phyloP scores from a whole-genome alignment of 2,329 filamentous ascomycete genomes.

The Sporothrix variecibatus region DNA sequence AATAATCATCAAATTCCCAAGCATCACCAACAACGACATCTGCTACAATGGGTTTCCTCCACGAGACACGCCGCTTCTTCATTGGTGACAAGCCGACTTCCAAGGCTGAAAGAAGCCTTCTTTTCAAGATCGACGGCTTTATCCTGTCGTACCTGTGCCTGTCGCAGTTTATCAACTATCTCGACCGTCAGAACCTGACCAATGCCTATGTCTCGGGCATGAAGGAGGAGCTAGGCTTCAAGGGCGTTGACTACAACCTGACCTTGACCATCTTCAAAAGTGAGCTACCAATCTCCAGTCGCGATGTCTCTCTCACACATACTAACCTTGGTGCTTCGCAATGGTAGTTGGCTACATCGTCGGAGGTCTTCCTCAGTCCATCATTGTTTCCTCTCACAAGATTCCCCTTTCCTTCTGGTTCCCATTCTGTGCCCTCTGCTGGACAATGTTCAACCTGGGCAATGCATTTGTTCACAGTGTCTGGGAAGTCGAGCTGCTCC shows the following conservation, averaged over 20 bases:
- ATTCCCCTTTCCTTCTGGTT: neutral
- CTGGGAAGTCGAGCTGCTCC: slow-evolving; percentile 23
- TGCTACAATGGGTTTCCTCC: neutral
- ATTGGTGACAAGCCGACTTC: slow-evolving; percentile 12
- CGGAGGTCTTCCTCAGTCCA: neutral
- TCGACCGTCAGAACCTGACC: slow-evolving; percentile 22
- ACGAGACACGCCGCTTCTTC: slow-evolving; percentile 16
- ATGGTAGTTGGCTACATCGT: neutral
- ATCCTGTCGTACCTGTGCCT: slow-evolving; percentile 64
- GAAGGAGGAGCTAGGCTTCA: slow-evolving; percentile 23
- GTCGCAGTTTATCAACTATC: slow-evolving; percentile 55
- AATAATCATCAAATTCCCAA: neutral
- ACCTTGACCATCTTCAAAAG: neutral
- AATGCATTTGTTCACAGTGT: slow-evolving; percentile 4
- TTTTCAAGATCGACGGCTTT: slow-evolving; percentile 52
- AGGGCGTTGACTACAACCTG: slow-evolving; percentile 20
- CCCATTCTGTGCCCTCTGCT: slow-evolving; percentile 34
- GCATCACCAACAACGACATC: neutral
- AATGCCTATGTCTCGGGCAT: slow-evolving; percentile 19
- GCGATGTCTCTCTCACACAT: neutral
- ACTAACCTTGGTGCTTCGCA: neutral
- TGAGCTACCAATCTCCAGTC: neutral
- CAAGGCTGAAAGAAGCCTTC: slow-evolving; percentile 32
- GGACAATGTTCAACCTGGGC: slow-evolving; percentile 10
- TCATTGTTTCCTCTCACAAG: slow-evolving; percentile 7